Conservation (phyloP, 2,329 filamentous ascomycete species). For the Talaromyces funiculosus region DNA sequence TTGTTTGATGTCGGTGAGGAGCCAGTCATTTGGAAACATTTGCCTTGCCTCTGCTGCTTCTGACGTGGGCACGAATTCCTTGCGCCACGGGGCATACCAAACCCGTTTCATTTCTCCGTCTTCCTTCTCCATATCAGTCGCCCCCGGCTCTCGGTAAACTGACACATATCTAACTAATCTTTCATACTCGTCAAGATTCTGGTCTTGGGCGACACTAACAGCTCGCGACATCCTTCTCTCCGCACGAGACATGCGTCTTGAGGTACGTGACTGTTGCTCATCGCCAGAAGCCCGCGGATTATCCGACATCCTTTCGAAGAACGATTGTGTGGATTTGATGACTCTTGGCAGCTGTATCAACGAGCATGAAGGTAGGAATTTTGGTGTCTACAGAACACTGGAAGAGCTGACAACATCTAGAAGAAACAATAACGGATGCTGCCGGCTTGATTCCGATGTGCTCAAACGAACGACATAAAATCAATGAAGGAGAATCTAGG, state of each 20-base stretch:
- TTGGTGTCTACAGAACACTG: background rate
- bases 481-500: background rate
- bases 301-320: background rate
- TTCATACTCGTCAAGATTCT: slow-evolving; percentile 55
- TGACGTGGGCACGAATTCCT: slow-evolving; percentile 28
- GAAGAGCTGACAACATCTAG: background rate
- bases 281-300: slow-evolving; percentile 7
- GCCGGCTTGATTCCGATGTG: background rate
- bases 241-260: slow-evolving; percentile 30
- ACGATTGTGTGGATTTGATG: background rate
- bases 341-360: background rate
- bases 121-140: slow-evolving; percentile 37
- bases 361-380: background rate
- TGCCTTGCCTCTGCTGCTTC: slow-evolving; percentile 22
- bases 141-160: slow-evolving; percentile 54
- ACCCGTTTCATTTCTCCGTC: slow-evolving; percentile 45
- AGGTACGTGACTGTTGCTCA: slow-evolving; percentile 8
- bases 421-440: background rate
- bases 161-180: slow-evolving; percentile 63
- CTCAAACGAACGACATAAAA: background rate
- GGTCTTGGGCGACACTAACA: slow-evolving; percentile 26
- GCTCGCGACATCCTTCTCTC: slow-evolving; percentile 19
- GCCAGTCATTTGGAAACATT: slow-evolving; percentile 59
- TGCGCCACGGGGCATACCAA: slow-evolving; percentile 57
- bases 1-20: slow-evolving; percentile 61